These are phyloP conservation scores for Raddia guianensis DNA, from an alignment of 176 grass and related monocot species.

Conservation along the genomic window DNA sequence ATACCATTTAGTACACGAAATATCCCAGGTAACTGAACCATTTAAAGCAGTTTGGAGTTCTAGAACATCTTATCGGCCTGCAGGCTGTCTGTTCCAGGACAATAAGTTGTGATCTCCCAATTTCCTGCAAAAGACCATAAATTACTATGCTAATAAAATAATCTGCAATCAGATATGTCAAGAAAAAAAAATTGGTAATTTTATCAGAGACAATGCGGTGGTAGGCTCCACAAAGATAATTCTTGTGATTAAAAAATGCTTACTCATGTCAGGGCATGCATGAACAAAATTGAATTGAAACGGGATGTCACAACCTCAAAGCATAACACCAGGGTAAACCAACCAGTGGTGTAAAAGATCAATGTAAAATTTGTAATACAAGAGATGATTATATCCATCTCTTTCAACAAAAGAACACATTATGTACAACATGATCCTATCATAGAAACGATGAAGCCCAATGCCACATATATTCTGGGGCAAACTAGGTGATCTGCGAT, in stretches of 20 bases:
- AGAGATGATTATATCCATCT: neutral
- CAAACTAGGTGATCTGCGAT: neutral
- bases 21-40: conserved; percentile 20
- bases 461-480: neutral
- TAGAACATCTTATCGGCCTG: conserved; percentile 41
- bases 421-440: neutral
- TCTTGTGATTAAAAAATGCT: neutral
- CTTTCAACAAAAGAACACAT: neutral
- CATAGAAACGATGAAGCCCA: conserved; percentile 23
- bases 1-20: conserved; percentile 42
- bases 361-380: conserved; percentile 22
- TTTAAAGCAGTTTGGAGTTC: neutral
- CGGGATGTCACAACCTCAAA: conserved; percentile 10
- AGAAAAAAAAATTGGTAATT: neutral
- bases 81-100: conserved; percentile 79
- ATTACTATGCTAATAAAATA: neutral
- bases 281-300: neutral
- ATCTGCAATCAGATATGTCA: neutral
- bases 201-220: neutral
- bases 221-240: neutral
- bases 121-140: conserved; percentile 59
- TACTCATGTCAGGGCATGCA: neutral
- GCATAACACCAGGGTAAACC: neutral
- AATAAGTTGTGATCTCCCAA: conserved; percentile 81
- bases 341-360: conserved; percentile 20